Evolutionary conservation across 2,329 filamentous ascomycete species (phyloP).

Genomic region (Apiospora phragmitis): DNA sequence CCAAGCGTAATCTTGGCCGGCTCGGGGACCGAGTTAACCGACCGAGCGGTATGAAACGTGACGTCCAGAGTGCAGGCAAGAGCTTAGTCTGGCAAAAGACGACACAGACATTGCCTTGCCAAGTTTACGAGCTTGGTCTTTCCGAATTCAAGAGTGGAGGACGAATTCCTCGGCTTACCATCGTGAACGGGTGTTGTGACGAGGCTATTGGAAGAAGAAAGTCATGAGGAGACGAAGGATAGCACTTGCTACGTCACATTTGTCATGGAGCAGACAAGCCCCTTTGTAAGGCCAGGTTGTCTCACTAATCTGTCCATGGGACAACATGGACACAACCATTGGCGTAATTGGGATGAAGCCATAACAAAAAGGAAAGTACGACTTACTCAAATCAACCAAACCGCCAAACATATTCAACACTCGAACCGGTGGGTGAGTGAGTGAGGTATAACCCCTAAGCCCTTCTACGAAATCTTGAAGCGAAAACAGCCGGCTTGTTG

Average conservation of each 20-base stretch:
- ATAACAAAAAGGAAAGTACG: background rate
- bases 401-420: slow-evolving; percentile 27
- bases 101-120: background rate
- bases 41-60: background rate
- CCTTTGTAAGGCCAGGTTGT: background rate
- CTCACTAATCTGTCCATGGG: background rate
- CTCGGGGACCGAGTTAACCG: background rate
- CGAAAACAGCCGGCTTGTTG: background rate
- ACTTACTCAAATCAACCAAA: slow-evolving; percentile 32
- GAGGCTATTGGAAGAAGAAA: background rate
- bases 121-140: background rate
- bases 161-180: background rate
- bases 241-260: slow-evolving; percentile 6
- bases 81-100: background rate
- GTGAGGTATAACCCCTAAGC: background rate
- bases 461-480: background rate
- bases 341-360: slow-evolving; percentile 13
- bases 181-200: background rate
- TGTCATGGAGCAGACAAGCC: background rate
- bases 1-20: background rate
- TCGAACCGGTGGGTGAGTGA: background rate
- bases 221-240: background rate
- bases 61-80: background rate
- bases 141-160: background rate
- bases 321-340: background rate